These are phyloP conservation scores for Aureobasidium sp. DNA, from an alignment of 2,329 filamentous ascomycete genomes.

Conservation along the genomic window DNA sequence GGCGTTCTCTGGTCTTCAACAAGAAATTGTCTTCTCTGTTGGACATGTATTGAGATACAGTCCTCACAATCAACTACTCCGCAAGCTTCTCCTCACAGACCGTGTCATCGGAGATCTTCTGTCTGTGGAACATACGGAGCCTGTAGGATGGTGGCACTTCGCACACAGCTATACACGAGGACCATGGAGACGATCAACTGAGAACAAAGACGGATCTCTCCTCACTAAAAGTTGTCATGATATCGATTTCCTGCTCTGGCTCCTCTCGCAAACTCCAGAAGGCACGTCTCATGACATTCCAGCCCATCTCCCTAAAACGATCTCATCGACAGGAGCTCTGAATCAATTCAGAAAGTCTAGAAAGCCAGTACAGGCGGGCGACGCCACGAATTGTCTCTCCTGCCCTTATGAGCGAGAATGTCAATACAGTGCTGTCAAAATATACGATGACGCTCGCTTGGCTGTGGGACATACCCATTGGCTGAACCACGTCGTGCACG, in stretches of 20 bases:
- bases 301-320: neutral
- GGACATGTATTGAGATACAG: neutral
- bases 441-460: neutral
- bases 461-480: neutral
- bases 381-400: neutral
- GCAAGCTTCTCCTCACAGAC: neutral
- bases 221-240: neutral
- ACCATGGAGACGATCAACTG: neutral
- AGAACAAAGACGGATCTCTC: neutral
- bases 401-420: neutral
- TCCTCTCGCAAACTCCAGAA: neutral
- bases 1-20: neutral
- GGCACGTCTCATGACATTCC: neutral
- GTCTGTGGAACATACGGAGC: neutral
- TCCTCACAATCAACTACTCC: neutral
- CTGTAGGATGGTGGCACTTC: neutral
- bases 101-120: neutral
- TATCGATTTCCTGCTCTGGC: neutral
- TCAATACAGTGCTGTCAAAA: neutral
- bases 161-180: neutral
- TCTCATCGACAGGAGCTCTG: neutral
- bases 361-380: neutral
- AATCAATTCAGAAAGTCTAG: neutral
- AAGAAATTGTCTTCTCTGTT: neutral
- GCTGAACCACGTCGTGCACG: neutral